Percentiles rank a stretch among this genome's conserved stretches.
Evolutionary conservation across 2,329 filamentous ascomycete genomes (phyloP).

Genomic region (Aureobasidium sp.): DNA sequence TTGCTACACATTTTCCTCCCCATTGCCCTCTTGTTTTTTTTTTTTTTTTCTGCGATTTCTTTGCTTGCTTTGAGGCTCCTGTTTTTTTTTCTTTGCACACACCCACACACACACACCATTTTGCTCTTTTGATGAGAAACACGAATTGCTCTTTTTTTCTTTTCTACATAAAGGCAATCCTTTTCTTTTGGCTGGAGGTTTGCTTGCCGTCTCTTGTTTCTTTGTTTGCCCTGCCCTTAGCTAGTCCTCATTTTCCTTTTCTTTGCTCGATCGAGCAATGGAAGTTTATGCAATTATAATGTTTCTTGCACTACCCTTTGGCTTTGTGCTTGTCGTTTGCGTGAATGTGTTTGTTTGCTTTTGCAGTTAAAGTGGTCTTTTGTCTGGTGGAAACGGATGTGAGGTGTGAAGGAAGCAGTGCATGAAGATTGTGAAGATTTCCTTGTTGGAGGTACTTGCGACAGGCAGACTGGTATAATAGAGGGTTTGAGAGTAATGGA

Average conservation of each 20-base stretch:
- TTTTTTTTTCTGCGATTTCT: background rate
- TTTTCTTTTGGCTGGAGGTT: background rate
- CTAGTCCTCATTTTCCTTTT: background rate
- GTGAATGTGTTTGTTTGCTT: background rate
- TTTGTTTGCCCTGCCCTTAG: too few species aligned
- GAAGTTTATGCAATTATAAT: background rate
- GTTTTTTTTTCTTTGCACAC: background rate
- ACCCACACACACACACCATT: background rate
- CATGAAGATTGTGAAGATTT: too few species aligned
- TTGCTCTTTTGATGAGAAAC: background rate
- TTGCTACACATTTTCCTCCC: background rate
- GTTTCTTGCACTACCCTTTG: too few species aligned
- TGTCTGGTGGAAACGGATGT: too few species aligned
- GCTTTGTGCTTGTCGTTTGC: too few species aligned
- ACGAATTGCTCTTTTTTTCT: background rate
- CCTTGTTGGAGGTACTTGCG: too few species aligned
- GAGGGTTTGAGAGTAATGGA: too few species aligned
- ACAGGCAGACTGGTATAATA: too few species aligned
- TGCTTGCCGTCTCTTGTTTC: too few species aligned
- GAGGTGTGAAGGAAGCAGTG: too few species aligned
- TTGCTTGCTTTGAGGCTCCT: background rate
- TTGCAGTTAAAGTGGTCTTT: background rate
- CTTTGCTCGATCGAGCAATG: too few species aligned
- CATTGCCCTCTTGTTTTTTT: background rate
- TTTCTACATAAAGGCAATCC: background rate